Percentiles rank a stretch among this genome's conserved stretches.
Evolutionary conservation across 305 asterid species (phyloP).

Genomic region (Lippia alba): DNA sequence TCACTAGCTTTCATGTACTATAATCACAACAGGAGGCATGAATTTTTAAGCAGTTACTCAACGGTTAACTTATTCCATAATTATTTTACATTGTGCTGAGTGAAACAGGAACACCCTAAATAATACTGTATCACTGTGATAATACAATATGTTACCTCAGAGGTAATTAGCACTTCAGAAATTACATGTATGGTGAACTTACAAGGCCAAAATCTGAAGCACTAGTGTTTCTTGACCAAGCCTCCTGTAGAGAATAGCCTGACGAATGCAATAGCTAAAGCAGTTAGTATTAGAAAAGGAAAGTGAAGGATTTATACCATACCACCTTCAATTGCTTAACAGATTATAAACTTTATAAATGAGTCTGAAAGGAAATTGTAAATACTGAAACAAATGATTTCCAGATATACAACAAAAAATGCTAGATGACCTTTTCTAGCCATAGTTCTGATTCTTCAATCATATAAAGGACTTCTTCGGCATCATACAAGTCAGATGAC

Average conservation of each 20-base stretch:
- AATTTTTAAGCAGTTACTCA: not conserved
- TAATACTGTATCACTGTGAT: not conserved
- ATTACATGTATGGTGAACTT: slow-evolving; percentile 42
- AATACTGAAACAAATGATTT: slow-evolving; percentile 28
- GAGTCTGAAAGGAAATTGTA: slow-evolving; percentile 21
- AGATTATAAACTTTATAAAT: slow-evolving; percentile 19
- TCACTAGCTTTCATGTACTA: slow-evolving; percentile 20
- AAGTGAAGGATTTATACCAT: slow-evolving; percentile 4
- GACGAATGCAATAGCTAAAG: slow-evolving; percentile 44
- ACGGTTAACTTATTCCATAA: slow-evolving; percentile 10
- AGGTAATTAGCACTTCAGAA: not conserved
- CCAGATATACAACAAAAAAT: slow-evolving; percentile 19
- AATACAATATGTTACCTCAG: slow-evolving; percentile 4
- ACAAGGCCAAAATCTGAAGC: slow-evolving; percentile 92
- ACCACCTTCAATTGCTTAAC: slow-evolving; percentile 29
- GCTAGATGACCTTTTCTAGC: slow-evolving; percentile 82
- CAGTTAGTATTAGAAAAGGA: slow-evolving; percentile 18
- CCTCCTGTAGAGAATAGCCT: slow-evolving; percentile 96
- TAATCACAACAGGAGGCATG: slow-evolving; percentile 13
- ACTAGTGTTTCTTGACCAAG: slow-evolving; percentile 92
- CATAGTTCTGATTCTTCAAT: slow-evolving; percentile 90
- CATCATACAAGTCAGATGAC: slow-evolving; percentile 89
- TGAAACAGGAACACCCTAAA: not conserved
- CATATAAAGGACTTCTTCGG: slow-evolving; percentile 85
- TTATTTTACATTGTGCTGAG: not conserved